These are phyloP conservation scores for Exserohilum turcica DNA, from an alignment of 2,329 filamentous ascomycete genomes.

Conservation along the genomic window DNA sequence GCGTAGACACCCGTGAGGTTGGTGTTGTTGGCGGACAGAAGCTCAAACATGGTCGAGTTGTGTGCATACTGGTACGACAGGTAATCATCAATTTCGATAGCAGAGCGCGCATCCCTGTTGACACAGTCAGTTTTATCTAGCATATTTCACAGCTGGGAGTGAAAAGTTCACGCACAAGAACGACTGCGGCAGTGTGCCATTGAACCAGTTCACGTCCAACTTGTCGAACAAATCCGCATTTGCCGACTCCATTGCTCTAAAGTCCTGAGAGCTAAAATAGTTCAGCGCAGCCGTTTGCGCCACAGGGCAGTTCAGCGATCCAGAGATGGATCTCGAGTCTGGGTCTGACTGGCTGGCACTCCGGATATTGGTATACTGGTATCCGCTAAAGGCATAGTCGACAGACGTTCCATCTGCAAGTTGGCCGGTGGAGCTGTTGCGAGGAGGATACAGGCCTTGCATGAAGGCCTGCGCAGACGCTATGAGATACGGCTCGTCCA, in stretches of 20 bases:
- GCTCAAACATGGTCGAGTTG: conserved; percentile 51
- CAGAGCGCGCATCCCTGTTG: conserved; percentile 57
- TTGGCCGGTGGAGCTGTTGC: conserved; percentile 38
- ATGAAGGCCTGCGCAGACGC: conserved; percentile 65
- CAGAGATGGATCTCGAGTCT: conserved; percentile 57
- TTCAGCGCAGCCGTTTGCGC: conserved; percentile 45
- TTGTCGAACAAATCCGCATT: conserved; percentile 53
- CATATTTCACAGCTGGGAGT: neutral
- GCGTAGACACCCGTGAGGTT: conserved; percentile 29
- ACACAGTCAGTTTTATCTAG: neutral
- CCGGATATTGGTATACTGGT: conserved; percentile 62
- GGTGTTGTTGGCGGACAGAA: conserved; percentile 38
- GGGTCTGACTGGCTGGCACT: conserved; percentile 54
- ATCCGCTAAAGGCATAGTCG: conserved; percentile 59
- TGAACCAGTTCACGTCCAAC: conserved; percentile 53
- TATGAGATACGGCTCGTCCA: conserved; percentile 54
- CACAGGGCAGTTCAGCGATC: conserved; percentile 52
- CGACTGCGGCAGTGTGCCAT: conserved; percentile 43
- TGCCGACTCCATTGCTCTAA: conserved; percentile 46
- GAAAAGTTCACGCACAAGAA: neutral
- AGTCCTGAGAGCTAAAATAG: conserved; percentile 53
- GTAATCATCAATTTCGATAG: conserved; percentile 61
- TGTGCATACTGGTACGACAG: conserved; percentile 60
- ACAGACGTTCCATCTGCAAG: conserved; percentile 57
- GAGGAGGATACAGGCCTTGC: conserved; percentile 65